Base-by-base conservation (phyloP, 805 yeast species). In the Lachancea mirantina region DNA sequence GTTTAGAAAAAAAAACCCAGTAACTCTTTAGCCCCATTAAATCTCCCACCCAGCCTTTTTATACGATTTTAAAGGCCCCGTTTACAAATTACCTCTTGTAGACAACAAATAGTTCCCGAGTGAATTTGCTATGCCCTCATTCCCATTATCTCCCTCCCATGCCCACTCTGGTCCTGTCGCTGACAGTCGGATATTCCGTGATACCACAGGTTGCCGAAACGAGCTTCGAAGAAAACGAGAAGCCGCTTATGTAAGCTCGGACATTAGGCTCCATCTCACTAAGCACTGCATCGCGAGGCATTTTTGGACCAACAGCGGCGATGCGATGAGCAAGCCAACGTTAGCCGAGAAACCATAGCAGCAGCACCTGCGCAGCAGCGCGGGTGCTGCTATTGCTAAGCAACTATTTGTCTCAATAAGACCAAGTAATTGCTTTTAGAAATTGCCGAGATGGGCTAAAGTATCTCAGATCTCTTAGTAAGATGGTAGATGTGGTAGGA, bases 41-140 rank as follows among this genome's bases (percentile, higher is more conserved):
- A 11, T 23, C 13, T 14, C 10, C 13, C 11, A 23, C 10, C 26
- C 26, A 23, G 26, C 26, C 26, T n/a, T 19, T 7, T 23, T 8
- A 11, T n/a, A 23, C 26, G 14, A 11, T 23, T 23, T 8, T 23
- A 23, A n/a, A 23, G 14, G 14, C 13, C 13, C 13, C 8, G 26
- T 23, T 23, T 23, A 23, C 26, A 23, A 23, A 23, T 23, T 23
- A 23, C 26, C 26, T 23, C 26, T 23, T 23, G 10, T 6, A 23
- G 26, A 23, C 14, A 23, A 23, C 26, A 23, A n/a, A 23, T 23
- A n/a, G 26, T 23, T 23, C n/a, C 26, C 26, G 26, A 23, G 26
- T 23, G 26, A 23, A 23, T 23, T 23, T 23, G 26, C n/a, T n/a
- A n/a, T 23, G 14, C 13, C 11, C 26, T n/a, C 8, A 14, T n/a